Conservation (phyloP, 23 red algal species). For the Pyropia yezoensis region DNA sequence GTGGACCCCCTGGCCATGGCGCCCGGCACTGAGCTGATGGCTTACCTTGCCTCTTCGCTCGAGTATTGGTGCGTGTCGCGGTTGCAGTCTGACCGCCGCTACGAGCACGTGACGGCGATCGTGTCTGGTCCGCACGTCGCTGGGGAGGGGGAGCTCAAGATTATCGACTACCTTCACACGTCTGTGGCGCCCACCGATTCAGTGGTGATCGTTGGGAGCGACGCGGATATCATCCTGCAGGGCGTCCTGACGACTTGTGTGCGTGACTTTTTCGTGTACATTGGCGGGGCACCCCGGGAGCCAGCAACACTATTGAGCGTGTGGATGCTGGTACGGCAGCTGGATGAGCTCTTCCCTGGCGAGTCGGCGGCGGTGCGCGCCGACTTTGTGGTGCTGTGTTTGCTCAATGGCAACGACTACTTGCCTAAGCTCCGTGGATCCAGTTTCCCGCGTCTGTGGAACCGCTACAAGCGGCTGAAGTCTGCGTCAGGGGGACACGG, state of each 20-base stretch:
- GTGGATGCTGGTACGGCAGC: conserved; percentile 31
- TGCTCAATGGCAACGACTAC: conserved; percentile 80
- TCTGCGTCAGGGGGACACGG: background rate
- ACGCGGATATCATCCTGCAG: conserved; percentile 78
- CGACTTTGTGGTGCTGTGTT: conserved; percentile 44
- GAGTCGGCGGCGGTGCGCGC: conserved; percentile 44
- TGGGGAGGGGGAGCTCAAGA: conserved; percentile 92
- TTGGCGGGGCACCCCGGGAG: conserved; percentile 4
- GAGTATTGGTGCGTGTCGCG: conserved; percentile 68
- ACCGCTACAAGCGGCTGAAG: conserved; percentile 23
- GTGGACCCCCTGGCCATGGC: conserved; percentile 55
- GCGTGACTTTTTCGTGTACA: conserved; percentile 63
- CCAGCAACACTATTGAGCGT: conserved; percentile 37
- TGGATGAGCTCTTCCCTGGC: conserved; percentile 62
- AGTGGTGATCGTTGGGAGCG: conserved; percentile 65
- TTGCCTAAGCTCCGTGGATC: conserved; percentile 69
- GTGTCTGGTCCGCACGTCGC: conserved; percentile 70
- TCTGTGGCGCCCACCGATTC: conserved; percentile 34
- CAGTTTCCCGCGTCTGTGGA: conserved; percentile 27
- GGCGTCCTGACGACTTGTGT: conserved; percentile 52
- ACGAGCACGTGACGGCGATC: conserved; percentile 45
- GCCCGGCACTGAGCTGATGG: conserved; percentile 71
- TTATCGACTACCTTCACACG: conserved; percentile 60
- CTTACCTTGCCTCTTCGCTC: conserved; percentile 19
- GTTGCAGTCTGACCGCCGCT: conserved; percentile 63